Evolutionary conservation across 495 filamentous ascomycete genomes (phyloP), one percentile per base, ranked within the genome.

Genomic region (Lophiostoma macrostomum): DNA sequence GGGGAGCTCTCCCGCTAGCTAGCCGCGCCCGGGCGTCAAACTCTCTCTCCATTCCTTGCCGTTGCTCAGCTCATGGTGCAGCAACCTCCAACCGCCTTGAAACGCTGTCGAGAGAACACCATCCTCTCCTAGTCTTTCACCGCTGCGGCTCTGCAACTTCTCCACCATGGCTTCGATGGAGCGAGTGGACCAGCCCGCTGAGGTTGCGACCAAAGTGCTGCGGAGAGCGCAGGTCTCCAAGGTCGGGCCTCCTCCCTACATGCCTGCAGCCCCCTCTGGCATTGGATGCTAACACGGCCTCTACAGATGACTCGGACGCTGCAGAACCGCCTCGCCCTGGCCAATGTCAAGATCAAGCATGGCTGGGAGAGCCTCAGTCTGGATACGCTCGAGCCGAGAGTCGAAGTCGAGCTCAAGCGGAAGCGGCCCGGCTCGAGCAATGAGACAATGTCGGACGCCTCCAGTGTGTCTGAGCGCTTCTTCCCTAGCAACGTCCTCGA

Each of bases 321-420:
- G 28, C 88, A 95, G 70, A 87, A 94, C 73, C 89, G 91, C 36
- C 78, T 99, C 28, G 91, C 94, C 59, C 80, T 97, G 43, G 93
- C 93, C 67, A 91, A 88, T 73, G 90, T 95, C 80, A 99, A 96
- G 73, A 88, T 91, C 45, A 87, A 91, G 69, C 83, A 96, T 70
- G 91, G 91, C 56, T 85, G 84, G 79, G 82, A 90, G 67, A 80
- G 87, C 68, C 77, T 90, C 47, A 81, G 83, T 31, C 77, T 91
- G 43, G 85, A 86, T 60, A 80, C 68, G 19, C 85, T 91, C 65
- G 88, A 87, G 69, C 81, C 81, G 54, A 83, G 76, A 60, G 66
- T 90, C 51, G 87, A 95, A 60, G 77, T 84, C 56, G 80, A 87
- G 60, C 71, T 88, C 45, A 80, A 81, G 64, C 79, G 80, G 50